Base-by-base conservation (phyloP, 352 stramenopile genomes). In the Phytophthora cactorum region DNA sequence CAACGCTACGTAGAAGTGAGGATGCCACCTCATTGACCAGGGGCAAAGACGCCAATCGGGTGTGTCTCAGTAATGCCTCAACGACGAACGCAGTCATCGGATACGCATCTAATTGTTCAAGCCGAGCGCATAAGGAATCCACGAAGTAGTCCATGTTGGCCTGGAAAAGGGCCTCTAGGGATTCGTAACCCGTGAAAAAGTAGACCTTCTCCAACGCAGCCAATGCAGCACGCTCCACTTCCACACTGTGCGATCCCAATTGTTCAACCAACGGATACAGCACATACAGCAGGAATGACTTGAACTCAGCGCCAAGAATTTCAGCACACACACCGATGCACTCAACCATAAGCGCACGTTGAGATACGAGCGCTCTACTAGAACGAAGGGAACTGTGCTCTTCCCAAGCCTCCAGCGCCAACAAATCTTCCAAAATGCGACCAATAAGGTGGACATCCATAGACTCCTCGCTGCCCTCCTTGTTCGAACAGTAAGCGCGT, bases 131-230 rank as follows among this genome's bases (percentile, higher is more conserved):
- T 51, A 96, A 68, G 1, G 87, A 75, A 67, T 96, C 89, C 17
- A 95, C 83, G 59, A 96, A 93, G 62, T 96, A 96, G 67, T 96
- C 89, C 85, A 95, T 95, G 52, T 95, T 96, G 53, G 68, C 66
- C 51, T 90, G 78, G 25, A 95, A 90, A 43, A 95, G 75, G 17
- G 67, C 71, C 45, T 91, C 82, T 39, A 93, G 61, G 6, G 79
- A 86, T 7, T 60, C 60, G 29, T 90, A 86, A 14, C 73, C 80
- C 17, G 80, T 86, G 31, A 82, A 78, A 46, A 79, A 89, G 36
- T 83, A 85, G 17, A 96, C 66, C 34, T 86, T 92, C 22, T 82
- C 65, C 12, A 96, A 68, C n/a, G 86, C 77, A 43, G 75, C 75
- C n/a, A 93, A 73, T 15, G 87, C 84, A 11, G 84, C 79, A 17